phyloP scores from a whole-genome alignment of 495 filamentous ascomycete species.

The Parmelia sp. region DNA sequence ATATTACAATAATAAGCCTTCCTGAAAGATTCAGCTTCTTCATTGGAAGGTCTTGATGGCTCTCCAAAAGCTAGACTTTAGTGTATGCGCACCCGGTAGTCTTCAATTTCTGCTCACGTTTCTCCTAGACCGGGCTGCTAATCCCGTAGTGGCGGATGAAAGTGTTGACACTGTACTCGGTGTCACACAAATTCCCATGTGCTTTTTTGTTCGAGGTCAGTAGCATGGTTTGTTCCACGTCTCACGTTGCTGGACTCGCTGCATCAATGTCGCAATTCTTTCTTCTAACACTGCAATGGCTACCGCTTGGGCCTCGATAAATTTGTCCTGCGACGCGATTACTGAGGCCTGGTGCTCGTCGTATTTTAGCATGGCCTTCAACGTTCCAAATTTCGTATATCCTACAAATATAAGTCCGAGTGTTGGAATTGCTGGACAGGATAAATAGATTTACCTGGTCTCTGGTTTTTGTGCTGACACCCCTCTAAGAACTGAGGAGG shows the following conservation, averaged over 20 bases:
- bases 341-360: background rate
- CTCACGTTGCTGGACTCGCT: background rate
- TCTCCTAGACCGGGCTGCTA: background rate
- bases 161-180: background rate
- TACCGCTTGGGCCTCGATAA: background rate
- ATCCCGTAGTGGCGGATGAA: background rate
- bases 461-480: background rate
- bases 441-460: no score
- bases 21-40: background rate
- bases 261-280: background rate
- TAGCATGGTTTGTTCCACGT: background rate
- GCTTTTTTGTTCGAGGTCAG: background rate
- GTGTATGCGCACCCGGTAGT: background rate
- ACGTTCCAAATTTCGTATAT: background rate
- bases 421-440: no score
- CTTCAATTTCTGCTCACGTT: background rate
- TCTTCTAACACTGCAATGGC: background rate
- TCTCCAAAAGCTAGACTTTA: background rate
- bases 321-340: background rate
- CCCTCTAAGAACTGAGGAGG: background rate
- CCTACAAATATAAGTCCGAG: no score
- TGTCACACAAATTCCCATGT: background rate
- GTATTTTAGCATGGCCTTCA: background rate
- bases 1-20: no score
- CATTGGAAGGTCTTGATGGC: background rate